A percentile compares a stretch with the other conserved stretches of the same genome.
Conservation (phyloP, 352 stramenopile genomes). For the Phytopythium delawarense region DNA sequence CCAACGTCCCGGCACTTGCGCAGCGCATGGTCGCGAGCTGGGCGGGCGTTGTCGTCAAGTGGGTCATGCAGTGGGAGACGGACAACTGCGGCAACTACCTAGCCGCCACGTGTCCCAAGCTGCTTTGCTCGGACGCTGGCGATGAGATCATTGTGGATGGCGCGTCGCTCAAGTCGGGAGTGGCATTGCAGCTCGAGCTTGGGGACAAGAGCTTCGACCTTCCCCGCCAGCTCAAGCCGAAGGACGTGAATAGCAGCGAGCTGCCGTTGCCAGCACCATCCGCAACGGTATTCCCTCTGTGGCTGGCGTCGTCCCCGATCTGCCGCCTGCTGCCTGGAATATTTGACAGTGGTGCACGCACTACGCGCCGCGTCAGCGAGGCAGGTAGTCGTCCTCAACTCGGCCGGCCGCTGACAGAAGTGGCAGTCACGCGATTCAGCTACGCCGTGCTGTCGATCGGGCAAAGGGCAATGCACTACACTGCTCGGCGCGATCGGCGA, state of each 20-base stretch:
- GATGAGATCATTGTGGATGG: conserved; percentile 84
- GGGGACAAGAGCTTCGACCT: conserved; percentile 38
- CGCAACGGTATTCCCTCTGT: conserved; percentile 7
- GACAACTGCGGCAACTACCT: conserved; percentile 78
- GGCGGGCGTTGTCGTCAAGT: conserved; percentile 57
- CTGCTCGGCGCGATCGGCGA: conserved; percentile 21
- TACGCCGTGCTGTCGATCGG: conserved; percentile 61
- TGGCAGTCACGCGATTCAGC: conserved; percentile 57
- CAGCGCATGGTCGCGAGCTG: conserved; percentile 75
- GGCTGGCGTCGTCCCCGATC: conserved; percentile 3
- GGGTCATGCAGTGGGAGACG: conserved; percentile 77
- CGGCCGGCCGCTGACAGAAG: conserved; percentile 60
- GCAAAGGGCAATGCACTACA: conserved; percentile 50
- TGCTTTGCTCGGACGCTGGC: conserved; percentile 76
- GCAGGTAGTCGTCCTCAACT: conserved; percentile 42
- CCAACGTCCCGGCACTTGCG: conserved; percentile 70
- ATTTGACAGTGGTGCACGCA: conserved; percentile 6
- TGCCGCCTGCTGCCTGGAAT: conserved; percentile 4
- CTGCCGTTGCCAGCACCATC: background rate
- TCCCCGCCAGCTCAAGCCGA: conserved; percentile 17
- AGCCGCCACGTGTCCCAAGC: conserved; percentile 62
- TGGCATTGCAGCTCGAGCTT: conserved; percentile 63
- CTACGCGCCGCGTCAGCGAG: conserved; percentile 43
- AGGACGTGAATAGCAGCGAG: conserved; percentile 7
- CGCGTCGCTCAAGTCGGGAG: conserved; percentile 78